A percentile compares a stretch with the other conserved stretches of the same genome.
phyloP scores from a whole-genome alignment of 1,139 yeast species.

The Yamadazyma epiphylla region DNA sequence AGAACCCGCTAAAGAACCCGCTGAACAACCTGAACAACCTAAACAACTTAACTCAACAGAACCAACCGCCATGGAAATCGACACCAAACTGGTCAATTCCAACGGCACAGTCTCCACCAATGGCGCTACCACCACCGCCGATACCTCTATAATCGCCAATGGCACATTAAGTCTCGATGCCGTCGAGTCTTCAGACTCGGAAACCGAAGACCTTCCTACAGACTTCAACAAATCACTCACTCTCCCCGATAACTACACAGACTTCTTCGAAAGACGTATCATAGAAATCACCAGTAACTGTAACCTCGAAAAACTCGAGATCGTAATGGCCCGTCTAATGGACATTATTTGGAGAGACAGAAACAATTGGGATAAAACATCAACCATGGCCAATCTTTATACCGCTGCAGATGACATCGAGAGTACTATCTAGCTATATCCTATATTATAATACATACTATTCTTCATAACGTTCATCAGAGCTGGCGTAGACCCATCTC shows the following conservation, averaged over 20 bases:
- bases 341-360: constrained; percentile 75
- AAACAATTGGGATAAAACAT: constrained; percentile 60
- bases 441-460: constrained; percentile 4
- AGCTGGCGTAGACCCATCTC: no score
- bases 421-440: constrained; percentile 2
- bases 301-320: constrained; percentile 72
- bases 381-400: constrained; percentile 26
- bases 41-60: not conserved
- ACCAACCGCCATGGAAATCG: not conserved
- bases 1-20: constrained; percentile 12
- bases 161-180: no score
- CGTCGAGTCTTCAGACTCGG: constrained; percentile 17
- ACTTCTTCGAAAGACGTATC: constrained; percentile 17
- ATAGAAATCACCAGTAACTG: constrained; percentile 42
- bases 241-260: constrained; percentile 13
- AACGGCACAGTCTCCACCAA: constrained; percentile 1
- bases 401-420: constrained; percentile 16
- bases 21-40: constrained; percentile 14
- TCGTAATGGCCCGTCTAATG: constrained; percentile 65
- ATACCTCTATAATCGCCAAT: no score
- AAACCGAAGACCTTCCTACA: constrained; percentile 19
- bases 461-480: not conserved
- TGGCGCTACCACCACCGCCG: not conserved
- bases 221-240: constrained; percentile 15
- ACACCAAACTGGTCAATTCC: not conserved